phyloP scores from a whole-genome alignment of 768 basidiomycete species.

The Hericium coralloides region DNA sequence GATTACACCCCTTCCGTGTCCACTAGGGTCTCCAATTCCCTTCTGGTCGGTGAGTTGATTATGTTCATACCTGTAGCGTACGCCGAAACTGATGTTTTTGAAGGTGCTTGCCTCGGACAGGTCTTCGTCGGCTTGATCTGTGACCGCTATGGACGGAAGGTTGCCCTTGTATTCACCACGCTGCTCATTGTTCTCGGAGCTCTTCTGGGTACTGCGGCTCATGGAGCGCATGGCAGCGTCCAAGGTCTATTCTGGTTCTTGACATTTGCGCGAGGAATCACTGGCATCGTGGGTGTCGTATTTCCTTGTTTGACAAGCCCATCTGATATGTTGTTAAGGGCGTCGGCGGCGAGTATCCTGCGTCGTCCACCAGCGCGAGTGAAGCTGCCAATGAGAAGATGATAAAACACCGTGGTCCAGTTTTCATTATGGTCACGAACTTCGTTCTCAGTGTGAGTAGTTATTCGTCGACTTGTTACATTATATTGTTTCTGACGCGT shows the following conservation, averaged over 20 bases:
- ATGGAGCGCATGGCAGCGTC: conserved; percentile 46
- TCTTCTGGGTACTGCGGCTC: conserved; percentile 57
- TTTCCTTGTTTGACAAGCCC: neutral
- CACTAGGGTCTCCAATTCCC: conserved; percentile 62
- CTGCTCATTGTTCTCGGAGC: conserved; percentile 62
- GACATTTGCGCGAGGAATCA: conserved; percentile 62
- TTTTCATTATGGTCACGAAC: conserved; percentile 73
- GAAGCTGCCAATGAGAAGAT: conserved; percentile 71
- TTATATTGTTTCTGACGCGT: neutral
- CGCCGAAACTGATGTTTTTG: conserved; percentile 2
- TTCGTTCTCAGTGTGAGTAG: conserved; percentile 49
- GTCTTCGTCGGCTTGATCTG: conserved; percentile 59
- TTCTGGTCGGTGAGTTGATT: conserved; percentile 48
- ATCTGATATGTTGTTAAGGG: conserved; percentile 31
- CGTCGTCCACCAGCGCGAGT: conserved; percentile 57
- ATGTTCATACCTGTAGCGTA: neutral
- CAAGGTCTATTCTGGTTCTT: conserved; percentile 67
- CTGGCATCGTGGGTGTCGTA: conserved; percentile 42
- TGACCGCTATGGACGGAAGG: conserved; percentile 66
- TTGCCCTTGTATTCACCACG: conserved; percentile 64
- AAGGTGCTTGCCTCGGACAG: conserved; percentile 57
- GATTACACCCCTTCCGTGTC: conserved; percentile 52
- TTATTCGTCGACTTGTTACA: neutral
- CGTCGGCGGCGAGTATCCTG: conserved; percentile 74
- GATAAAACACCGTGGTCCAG: conserved; percentile 52